Evolutionary conservation across 2,329 filamentous ascomycete species (phyloP).

Genomic region (Capronia coronata): DNA sequence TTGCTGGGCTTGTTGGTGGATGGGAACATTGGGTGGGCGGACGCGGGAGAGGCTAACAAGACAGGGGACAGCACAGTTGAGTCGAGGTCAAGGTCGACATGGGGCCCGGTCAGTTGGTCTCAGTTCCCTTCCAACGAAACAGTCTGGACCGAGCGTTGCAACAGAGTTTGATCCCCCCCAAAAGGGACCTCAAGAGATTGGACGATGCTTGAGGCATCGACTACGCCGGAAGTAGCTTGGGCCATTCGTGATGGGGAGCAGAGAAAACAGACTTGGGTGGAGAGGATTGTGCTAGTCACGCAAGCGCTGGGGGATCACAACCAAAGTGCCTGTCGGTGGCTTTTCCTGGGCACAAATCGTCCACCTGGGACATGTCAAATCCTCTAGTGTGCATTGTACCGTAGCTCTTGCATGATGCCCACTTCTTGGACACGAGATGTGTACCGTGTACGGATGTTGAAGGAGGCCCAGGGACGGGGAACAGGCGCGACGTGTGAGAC

Average conservation of each 20-base stretch:
- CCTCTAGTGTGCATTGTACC: background rate
- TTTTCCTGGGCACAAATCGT: conserved; percentile 9
- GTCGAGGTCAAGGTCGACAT: conserved; percentile 11
- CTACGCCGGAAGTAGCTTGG: conserved; percentile 18
- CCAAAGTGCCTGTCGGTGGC: background rate
- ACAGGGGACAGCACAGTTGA: background rate
- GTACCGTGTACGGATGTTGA: background rate
- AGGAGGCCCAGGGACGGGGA: background rate
- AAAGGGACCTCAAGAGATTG: conserved; percentile 24
- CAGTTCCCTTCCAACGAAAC: conserved; percentile 10
- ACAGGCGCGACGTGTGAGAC: background rate
- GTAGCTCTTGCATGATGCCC: background rate
- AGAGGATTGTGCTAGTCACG: conserved; percentile 3
- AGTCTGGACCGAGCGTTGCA: conserved; percentile 22
- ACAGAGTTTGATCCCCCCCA: conserved; percentile 17
- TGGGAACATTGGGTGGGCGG: conserved; percentile 4
- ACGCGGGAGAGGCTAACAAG: conserved; percentile 4
- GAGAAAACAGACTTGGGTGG: background rate
- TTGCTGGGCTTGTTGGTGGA: background rate
- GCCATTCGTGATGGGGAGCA: conserved; percentile 6
- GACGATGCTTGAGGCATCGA: conserved; percentile 16
- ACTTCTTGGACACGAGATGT: background rate
- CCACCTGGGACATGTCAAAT: conserved; percentile 8
- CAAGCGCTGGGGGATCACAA: conserved; percentile 5
- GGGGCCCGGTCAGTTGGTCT: conserved; percentile 16